phyloP scores from a whole-genome alignment of 2,329 filamentous ascomycete species.

The Exophiala sp. region DNA sequence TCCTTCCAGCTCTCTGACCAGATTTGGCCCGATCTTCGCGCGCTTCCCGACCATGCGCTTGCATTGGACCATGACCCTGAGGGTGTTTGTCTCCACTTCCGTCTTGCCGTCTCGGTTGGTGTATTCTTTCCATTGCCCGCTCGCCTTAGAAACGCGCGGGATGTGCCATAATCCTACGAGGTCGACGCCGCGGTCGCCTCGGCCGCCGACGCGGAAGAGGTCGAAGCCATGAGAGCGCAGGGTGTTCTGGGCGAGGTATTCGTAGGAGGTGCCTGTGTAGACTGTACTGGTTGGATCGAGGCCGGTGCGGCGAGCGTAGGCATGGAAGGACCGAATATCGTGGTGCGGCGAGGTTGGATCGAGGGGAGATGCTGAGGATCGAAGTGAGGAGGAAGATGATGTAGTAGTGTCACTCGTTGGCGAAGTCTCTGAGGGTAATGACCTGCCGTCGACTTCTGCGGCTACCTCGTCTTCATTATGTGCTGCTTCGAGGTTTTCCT shows the following conservation, averaged over 20 bases:
- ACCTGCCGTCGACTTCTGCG: no score
- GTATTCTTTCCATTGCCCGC: constrained; percentile 2
- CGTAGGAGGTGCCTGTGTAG: constrained; percentile 46
- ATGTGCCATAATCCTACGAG: constrained; percentile 46
- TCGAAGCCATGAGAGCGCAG: constrained; percentile 40
- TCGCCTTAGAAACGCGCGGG: constrained; percentile 25
- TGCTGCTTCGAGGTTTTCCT: no score
- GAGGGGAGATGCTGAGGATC: not conserved
- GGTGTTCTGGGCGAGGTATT: constrained; percentile 42
- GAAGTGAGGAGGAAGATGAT: no score
- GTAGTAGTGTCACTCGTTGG: no score
- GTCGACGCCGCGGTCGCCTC: constrained; percentile 46
- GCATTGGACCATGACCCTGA: constrained; percentile 47
- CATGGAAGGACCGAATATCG: constrained; percentile 39
- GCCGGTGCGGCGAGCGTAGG: constrained; percentile 37
- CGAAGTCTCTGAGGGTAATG: no score
- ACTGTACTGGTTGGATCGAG: constrained; percentile 39
- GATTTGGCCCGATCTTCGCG: constrained; percentile 41
- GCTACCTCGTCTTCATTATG: no score
- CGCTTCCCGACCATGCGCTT: constrained; percentile 38
- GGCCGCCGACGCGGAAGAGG: constrained; percentile 44
- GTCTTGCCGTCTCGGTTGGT: not conserved
- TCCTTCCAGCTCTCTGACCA: constrained; percentile 55
- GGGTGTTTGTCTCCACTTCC: constrained; percentile 28
- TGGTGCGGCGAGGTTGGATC: constrained; percentile 12